Evolutionary conservation across 2,329 filamentous ascomycete genomes (phyloP).

Genomic region (Fusarium brachygibbosum): DNA sequence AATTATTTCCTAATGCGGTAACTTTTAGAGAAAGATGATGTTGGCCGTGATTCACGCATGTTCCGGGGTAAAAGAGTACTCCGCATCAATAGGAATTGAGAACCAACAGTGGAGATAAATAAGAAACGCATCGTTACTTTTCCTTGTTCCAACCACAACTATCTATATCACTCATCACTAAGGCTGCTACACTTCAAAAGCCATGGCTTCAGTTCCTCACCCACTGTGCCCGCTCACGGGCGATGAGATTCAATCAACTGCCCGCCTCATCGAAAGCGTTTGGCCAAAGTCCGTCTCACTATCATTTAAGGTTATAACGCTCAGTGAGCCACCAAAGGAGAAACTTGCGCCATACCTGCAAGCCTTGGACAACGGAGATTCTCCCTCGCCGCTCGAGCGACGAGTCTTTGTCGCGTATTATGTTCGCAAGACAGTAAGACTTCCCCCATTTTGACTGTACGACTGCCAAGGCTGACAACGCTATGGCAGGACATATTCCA

Average conservation of each 20-base stretch:
- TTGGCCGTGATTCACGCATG: background rate
- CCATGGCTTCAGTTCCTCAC: conserved; percentile 18
- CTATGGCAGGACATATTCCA: conserved; percentile 31
- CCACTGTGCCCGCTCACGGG: conserved; percentile 37
- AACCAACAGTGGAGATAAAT: conserved; percentile 13
- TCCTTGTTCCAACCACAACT: background rate
- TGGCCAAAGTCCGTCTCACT: conserved; percentile 35
- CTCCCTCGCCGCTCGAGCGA: conserved; percentile 20
- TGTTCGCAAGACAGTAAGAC: conserved; percentile 29
- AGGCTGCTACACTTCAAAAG: fast-evolving
- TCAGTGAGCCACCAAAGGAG: conserved; percentile 37
- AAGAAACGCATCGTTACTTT: background rate
- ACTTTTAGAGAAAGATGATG: conserved; percentile 24
- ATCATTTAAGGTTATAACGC: conserved; percentile 41
- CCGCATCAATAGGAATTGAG: background rate
- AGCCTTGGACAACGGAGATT: conserved; percentile 18
- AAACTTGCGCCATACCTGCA: conserved; percentile 32
- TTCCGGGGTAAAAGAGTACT: background rate
- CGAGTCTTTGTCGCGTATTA: conserved; percentile 40
- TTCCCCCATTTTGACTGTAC: background rate
- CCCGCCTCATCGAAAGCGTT: conserved; percentile 22
- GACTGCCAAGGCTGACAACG: background rate
- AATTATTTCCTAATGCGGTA: conserved; percentile 16
- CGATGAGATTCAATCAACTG: conserved; percentile 33
- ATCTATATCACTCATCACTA: too few relatives aligned